These are phyloP conservation scores for Clarireedia homoeocarpa DNA, from an alignment of 2,329 filamentous ascomycete genomes.

Conservation along the genomic window DNA sequence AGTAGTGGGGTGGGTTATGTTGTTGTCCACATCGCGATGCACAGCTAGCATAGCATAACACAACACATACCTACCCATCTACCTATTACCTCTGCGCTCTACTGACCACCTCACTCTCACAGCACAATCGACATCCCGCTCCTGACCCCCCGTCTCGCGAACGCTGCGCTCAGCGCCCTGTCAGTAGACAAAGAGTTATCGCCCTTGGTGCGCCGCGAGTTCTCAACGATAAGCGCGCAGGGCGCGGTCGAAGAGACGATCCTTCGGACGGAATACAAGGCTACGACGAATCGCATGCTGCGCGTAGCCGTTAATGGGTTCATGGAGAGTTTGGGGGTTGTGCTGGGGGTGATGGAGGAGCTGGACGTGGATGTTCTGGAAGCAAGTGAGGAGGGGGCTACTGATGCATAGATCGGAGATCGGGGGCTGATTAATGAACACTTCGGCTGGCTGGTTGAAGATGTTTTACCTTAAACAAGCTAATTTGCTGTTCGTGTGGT, in stretches of 20 bases:
- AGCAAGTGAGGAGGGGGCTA: constrained; percentile 1
- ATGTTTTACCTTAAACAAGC: background rate
- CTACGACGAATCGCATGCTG: constrained; percentile 93
- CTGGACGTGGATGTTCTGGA: constrained; percentile 77
- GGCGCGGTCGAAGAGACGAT: background rate
- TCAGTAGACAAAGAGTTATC: constrained; percentile 87
- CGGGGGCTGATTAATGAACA: background rate
- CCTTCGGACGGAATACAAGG: constrained; percentile 49
- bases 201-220: constrained; percentile 65
- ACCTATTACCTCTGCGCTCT: background rate
- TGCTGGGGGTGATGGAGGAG: constrained; percentile 84
- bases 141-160: constrained; percentile 70
- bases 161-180: constrained; percentile 65
- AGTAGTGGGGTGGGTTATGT: too few species aligned
- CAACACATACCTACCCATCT: constrained; percentile 1
- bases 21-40: too few species aligned
- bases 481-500: too few species aligned
- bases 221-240: constrained; percentile 44
- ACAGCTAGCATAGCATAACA: constrained; percentile 9
- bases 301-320: constrained; percentile 94
- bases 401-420: too few species aligned
- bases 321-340: constrained; percentile 79
- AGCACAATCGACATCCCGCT: constrained; percentile 49
- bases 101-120: background rate
- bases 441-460: background rate